These are phyloP conservation scores for Lecanicillium sp. DNA, from an alignment of 2,329 filamentous ascomycete species.

Conservation along the genomic window DNA sequence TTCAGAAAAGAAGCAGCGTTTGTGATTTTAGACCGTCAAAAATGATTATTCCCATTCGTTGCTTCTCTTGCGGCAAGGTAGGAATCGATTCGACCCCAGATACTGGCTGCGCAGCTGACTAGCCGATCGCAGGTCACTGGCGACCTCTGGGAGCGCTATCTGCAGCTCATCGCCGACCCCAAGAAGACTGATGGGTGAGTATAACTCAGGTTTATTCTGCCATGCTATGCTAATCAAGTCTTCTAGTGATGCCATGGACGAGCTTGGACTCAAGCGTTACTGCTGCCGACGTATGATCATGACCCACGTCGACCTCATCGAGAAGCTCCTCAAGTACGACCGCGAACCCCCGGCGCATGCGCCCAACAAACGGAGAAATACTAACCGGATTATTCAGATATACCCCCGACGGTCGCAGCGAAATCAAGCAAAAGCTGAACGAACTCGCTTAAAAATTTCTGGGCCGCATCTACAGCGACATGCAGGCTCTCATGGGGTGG, in stretches of 20 bases:
- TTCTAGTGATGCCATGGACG: slow-evolving; percentile 86
- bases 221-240: slow-evolving; percentile 21
- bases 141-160: slow-evolving; percentile 95
- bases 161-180: slow-evolving; percentile 74
- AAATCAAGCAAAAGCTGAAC: slow-evolving; percentile 15
- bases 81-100: slow-evolving; percentile 18
- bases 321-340: slow-evolving; percentile 88
- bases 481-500: slow-evolving; percentile 11
- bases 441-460: slow-evolving; percentile 13
- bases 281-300: slow-evolving; percentile 99
- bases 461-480: neutral
- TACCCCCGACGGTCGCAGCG: slow-evolving; percentile 50
- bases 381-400: slow-evolving; percentile 39
- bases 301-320: slow-evolving; percentile 97
- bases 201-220: neutral
- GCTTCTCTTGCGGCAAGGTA: slow-evolving; percentile 99
- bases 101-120: slow-evolving; percentile 21
- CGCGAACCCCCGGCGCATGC: neutral
- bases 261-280: slow-evolving; percentile 88
- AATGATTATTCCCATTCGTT: slow-evolving; percentile 98
- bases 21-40: slow-evolving; percentile 29
- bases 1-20: neutral
- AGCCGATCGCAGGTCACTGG: slow-evolving; percentile 69
- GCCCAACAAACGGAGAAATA: neutral
- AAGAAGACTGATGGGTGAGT: slow-evolving; percentile 67